phyloP scores from a whole-genome alignment of 83 land plant species.

The Picea engelmannii region DNA sequence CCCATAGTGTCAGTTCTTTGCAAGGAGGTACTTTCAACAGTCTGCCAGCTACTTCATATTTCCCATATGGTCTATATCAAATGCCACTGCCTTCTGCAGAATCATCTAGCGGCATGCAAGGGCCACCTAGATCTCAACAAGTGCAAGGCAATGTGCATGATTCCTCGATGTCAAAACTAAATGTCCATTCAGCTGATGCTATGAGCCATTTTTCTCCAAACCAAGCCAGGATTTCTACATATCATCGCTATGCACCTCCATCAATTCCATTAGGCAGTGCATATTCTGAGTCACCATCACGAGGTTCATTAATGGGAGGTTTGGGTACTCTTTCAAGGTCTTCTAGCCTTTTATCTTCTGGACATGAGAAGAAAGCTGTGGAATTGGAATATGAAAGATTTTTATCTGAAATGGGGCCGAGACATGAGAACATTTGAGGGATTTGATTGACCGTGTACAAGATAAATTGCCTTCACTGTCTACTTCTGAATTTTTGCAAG shows the following conservation, averaged over 20 bases:
- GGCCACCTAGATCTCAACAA: neutral
- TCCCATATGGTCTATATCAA: slow-evolving; percentile 4
- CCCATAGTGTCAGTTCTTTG: neutral
- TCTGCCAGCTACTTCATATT: neutral
- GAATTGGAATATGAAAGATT: slow-evolving; percentile 19
- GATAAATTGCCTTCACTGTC: no score
- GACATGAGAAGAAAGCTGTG: neutral
- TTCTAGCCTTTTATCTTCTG: slow-evolving; percentile 3
- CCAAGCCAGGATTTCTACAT: neutral
- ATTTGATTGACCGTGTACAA: no score
- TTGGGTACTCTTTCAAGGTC: neutral
- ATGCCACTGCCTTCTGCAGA: neutral
- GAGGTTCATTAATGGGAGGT: neutral
- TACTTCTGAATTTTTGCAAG: no score
- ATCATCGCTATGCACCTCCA: slow-evolving; percentile 2
- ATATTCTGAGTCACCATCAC: neutral
- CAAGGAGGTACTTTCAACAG: neutral
- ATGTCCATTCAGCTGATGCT: slow-evolving; percentile 4
- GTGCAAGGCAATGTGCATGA: neutral
- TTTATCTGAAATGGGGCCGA: slow-evolving; percentile 11
- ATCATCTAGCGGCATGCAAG: neutral
- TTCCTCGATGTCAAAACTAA: neutral
- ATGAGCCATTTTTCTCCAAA: neutral
- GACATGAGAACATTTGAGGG: no score
- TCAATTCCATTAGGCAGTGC: neutral